A percentile compares a stretch with the other conserved stretches of the same genome.
phyloP scores from a whole-genome alignment of 2,329 filamentous ascomycete genomes.

The Claviceps sp. region DNA sequence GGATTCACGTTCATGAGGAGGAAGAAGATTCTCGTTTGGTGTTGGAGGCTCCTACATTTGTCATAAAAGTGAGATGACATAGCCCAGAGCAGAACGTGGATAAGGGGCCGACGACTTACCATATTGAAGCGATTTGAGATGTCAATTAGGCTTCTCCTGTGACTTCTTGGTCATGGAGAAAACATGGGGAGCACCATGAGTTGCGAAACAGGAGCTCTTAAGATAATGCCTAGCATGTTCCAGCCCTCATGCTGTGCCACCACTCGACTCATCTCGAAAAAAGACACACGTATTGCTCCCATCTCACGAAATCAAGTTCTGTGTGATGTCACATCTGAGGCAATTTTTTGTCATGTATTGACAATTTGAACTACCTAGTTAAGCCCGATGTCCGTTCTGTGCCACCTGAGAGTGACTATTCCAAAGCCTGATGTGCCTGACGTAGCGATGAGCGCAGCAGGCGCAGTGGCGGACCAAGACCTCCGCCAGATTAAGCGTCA shows the following conservation, averaged over 20 bases:
- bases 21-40: conserved; percentile 2
- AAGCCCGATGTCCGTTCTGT: neutral
- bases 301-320: too few species aligned
- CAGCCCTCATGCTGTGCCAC: neutral
- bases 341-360: neutral
- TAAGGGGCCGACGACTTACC: neutral
- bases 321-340: neutral
- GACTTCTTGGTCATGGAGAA: neutral
- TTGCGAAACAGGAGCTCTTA: neutral
- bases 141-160: neutral
- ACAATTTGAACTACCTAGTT: neutral
- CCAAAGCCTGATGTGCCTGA: neutral
- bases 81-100: too few species aligned
- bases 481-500: neutral
- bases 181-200: neutral
- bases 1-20: conserved; percentile 3
- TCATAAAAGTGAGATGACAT: neutral
- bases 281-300: neutral
- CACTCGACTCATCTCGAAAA: too few species aligned
- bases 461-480: neutral
- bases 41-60: neutral
- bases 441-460: conserved; percentile 1
- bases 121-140: neutral
- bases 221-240: neutral
- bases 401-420: neutral